Percentiles rank a stretch among this genome's conserved stretches.
These are phyloP conservation scores for Gilbertella persicaria DNA, from an alignment of 371 early-diverging fungal species.

Conservation along the genomic window DNA sequence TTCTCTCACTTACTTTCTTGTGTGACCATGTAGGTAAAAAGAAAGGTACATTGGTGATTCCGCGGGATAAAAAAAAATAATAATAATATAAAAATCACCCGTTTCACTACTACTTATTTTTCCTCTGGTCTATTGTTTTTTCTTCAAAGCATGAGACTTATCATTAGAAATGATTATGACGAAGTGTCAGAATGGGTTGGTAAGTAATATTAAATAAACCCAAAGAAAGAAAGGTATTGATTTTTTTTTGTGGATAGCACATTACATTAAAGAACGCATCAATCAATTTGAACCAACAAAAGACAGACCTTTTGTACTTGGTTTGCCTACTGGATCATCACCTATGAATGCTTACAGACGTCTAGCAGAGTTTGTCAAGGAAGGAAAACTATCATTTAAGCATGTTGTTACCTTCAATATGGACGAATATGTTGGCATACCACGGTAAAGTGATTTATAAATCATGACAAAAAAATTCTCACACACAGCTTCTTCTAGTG, in stretches of 20 bases:
- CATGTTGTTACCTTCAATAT: conserved; percentile 75
- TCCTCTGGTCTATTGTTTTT: too few relatives aligned
- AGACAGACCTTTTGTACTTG: conserved; percentile 81
- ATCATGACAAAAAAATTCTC: conserved; percentile 2
- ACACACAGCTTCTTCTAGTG: conserved; percentile 26
- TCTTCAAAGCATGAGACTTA: conserved; percentile 63
- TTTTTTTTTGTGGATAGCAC: conserved; percentile 45
- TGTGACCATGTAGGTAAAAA: too few relatives aligned
- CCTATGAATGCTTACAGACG: conserved; percentile 75
- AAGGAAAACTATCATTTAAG: conserved; percentile 64
- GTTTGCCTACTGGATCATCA: conserved; percentile 86
- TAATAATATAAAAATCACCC: too few relatives aligned
- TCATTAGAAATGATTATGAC: conserved; percentile 70
- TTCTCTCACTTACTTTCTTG: too few relatives aligned
- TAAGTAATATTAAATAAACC: conserved; percentile 25
- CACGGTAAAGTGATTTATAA: conserved; percentile 21
- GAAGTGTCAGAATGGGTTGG: conserved; percentile 67
- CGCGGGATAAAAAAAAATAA: too few relatives aligned
- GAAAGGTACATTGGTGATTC: too few relatives aligned
- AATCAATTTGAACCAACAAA: conserved; percentile 75
- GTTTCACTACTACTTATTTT: too few relatives aligned
- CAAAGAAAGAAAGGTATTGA: neutral
- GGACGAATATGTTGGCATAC: conserved; percentile 68
- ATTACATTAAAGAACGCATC: conserved; percentile 82
- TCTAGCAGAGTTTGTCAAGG: conserved; percentile 61